Base-by-base conservation (phyloP, 1,139 yeast species). In the Geotrichum restrictum region DNA sequence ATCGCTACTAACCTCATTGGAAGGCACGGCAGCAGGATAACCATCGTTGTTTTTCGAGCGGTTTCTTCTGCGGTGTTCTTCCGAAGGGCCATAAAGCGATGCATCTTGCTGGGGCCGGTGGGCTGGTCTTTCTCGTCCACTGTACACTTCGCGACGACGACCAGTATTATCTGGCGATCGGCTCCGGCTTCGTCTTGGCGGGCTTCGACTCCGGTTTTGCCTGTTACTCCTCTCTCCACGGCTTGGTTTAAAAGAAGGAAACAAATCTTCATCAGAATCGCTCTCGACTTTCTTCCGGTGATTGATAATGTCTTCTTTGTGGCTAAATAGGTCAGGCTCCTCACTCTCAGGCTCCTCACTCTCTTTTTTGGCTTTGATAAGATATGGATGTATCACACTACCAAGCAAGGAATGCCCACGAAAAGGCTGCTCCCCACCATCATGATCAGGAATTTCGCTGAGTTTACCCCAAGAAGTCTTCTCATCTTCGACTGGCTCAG, bases 251-350 rank as follows among this genome's bases (percentile, higher is more conserved):
- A 18, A 13, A n/a, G 14, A 11, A 39, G 39, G 57, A 52, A 57
- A 56, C 56, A 59, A 31, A 45, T 59, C 61, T 13, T 51, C 57
- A 3, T 59, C 60, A 13, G 5, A n/a, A 8, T 24, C 29, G 5
- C 8, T 24, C 8, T 24, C 5, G 29, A 8, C 18, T 22, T 24
- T 24, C 37, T 7, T 24, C 33, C 14, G 13, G 7, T 18, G 31
- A 5, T 16, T 13, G 19, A 16, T 24, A 13, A 19, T 22, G 13
- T 32, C 43, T 38, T 38, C 49, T 42, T 21, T 57, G 38, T 22
- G 38, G 19, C n/a, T 33, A 7, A 14, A 29, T 24, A 14, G 44
- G 31, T 22, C 48, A 21, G 41, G 34, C 47, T 18, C 33, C 34
- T 22, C n/a, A 32, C 8, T 32, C 38, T 11, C n/a, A 13, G 34